A percentile compares a stretch with the other conserved stretches of the same genome.
phyloP scores from a whole-genome alignment of 345 rosid genomes.

The Angophora floribunda region DNA sequence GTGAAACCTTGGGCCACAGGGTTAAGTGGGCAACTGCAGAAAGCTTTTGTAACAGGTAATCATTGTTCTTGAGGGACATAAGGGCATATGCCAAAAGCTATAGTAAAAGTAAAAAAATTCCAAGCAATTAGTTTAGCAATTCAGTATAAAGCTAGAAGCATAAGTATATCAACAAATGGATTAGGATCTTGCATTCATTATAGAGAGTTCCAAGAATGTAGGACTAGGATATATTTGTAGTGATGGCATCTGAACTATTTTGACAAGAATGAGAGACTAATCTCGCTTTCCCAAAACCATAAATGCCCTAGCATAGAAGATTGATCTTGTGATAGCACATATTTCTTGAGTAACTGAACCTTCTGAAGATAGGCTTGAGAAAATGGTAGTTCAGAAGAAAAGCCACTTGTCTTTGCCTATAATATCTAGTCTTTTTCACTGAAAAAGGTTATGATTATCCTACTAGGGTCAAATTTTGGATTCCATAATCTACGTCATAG shows the following conservation, averaged over 20 bases:
- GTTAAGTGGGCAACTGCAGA: slow-evolving; percentile 85
- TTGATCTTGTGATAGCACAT: background rate
- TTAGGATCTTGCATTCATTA: background rate
- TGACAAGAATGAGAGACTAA: background rate
- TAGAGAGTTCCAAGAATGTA: background rate
- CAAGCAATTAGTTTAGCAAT: background rate
- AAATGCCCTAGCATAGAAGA: background rate
- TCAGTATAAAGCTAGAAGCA: background rate
- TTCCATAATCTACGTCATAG: slow-evolving; percentile 1
- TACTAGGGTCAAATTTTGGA: slow-evolving; percentile 1
- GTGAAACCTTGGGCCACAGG: slow-evolving; percentile 90
- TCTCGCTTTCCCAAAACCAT: background rate
- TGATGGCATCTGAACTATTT: background rate
- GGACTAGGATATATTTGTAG: background rate
- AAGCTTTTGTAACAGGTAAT: slow-evolving; percentile 69
- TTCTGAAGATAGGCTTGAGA: background rate
- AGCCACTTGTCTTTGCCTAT: background rate
- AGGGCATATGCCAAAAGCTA: background rate
- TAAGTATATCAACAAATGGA: background rate
- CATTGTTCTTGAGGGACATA: background rate
- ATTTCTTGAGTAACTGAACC: background rate
- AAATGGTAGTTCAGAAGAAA: background rate
- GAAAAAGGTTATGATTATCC: background rate
- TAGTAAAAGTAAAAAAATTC: background rate
- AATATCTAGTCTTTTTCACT: background rate